Evolutionary conservation across 1,284 basidiomycete genomes (phyloP).

Genomic region (Heterobasidion irregulare): DNA sequence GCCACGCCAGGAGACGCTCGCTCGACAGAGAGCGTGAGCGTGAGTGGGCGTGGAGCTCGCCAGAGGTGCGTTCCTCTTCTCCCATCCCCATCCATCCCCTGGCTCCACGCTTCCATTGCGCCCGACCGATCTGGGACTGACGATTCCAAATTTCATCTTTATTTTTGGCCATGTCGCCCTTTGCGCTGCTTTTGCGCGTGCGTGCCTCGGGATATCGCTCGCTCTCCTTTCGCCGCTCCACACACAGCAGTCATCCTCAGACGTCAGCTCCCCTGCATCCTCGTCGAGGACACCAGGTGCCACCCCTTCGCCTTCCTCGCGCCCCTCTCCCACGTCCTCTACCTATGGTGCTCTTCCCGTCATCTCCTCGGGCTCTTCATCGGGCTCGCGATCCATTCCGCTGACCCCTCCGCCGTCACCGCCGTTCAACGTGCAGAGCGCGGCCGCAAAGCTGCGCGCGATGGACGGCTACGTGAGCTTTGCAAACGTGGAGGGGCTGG

Average conservation of each 20-base stretch:
- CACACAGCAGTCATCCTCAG: too few relatives aligned
- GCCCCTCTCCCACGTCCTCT: conserved; percentile 8
- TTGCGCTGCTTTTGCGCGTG: too few relatives aligned
- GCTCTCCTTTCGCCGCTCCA: too few relatives aligned
- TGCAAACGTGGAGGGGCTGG: conserved; percentile 60
- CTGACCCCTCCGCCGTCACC: conserved; percentile 17
- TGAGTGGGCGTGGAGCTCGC: conserved; percentile 13
- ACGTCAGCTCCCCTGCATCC: too few relatives aligned
- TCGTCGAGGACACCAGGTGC: too few relatives aligned
- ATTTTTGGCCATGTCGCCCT: too few relatives aligned
- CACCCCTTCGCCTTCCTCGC: background rate
- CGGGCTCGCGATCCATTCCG: conserved; percentile 10
- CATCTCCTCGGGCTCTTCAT: background rate
- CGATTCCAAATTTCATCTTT: too few relatives aligned
- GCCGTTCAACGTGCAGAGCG: conserved; percentile 53
- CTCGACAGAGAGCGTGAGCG: conserved; percentile 13
- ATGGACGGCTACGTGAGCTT: conserved; percentile 65
- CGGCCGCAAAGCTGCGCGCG: conserved; percentile 43
- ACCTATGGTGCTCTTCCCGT: background rate
- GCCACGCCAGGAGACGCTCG: conserved; percentile 5
- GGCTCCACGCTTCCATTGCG: background rate
- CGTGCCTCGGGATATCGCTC: too few relatives aligned
- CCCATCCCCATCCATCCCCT: background rate
- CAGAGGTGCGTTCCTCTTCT: conserved; percentile 6
- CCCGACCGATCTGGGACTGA: background rate